These are phyloP conservation scores for Nannochloropsis gaditana DNA, from an alignment of 108 stramenopile genomes.

Conservation along the genomic window DNA sequence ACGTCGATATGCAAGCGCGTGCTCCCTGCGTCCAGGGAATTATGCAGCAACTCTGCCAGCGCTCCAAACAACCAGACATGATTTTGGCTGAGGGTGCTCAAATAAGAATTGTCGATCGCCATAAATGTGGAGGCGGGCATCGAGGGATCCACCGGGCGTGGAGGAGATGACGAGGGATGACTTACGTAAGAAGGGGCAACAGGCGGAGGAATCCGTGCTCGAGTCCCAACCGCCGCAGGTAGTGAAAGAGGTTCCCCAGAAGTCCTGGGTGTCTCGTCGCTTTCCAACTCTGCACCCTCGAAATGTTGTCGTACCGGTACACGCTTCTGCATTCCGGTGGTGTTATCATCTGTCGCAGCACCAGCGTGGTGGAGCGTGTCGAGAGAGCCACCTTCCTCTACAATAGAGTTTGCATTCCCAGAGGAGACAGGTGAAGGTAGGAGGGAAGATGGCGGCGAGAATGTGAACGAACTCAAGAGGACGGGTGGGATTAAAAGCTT, in stretches of 20 bases:
- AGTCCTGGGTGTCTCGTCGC: not conserved
- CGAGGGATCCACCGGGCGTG: not conserved
- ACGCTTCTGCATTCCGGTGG: not conserved
- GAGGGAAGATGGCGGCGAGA: not conserved
- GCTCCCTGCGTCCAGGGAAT: constrained; percentile 21
- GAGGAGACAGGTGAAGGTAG: not conserved
- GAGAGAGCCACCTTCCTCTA: not conserved
- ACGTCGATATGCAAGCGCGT: not conserved
- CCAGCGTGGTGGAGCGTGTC: not conserved
- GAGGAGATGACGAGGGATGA: not conserved
- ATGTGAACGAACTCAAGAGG: not conserved
- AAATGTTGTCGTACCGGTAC: too few relatives aligned
- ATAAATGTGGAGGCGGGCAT: not conserved
- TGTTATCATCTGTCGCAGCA: not conserved
- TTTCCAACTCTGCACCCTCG: not conserved
- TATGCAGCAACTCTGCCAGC: constrained; percentile 24
- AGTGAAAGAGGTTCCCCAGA: not conserved
- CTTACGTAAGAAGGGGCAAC: not conserved
- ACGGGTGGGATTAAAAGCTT: not conserved
- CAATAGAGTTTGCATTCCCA: not conserved
- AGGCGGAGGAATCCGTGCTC: not conserved
- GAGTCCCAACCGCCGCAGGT: not conserved
- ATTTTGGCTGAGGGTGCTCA: not conserved
- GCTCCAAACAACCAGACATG: constrained; percentile 23
- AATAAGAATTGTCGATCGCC: not conserved